Conservation (phyloP, 768 basidiomycete genomes). For the Boletus reticuloceps region DNA sequence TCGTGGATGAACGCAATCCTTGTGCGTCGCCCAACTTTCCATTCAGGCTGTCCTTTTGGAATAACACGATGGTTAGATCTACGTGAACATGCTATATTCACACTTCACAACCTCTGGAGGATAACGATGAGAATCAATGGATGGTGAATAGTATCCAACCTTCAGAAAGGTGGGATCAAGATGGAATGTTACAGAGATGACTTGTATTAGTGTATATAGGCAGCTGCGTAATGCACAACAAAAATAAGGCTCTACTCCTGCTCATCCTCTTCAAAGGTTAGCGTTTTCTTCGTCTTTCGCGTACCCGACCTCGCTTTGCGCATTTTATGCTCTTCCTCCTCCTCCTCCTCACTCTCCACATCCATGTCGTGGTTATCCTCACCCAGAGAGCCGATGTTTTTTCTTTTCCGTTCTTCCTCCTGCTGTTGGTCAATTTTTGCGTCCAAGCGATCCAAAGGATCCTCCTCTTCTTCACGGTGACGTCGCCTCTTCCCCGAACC, state of each 20-base stretch:
- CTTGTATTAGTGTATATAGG: slow-evolving; percentile 27
- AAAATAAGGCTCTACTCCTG: slow-evolving; percentile 29
- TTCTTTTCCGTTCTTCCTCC: slow-evolving; percentile 51
- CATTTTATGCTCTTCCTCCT: slow-evolving; percentile 61
- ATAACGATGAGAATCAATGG: slow-evolving; percentile 77
- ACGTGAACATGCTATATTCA: slow-evolving; percentile 88
- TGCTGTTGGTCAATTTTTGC: slow-evolving; percentile 58
- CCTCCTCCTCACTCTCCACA: slow-evolving; percentile 70
- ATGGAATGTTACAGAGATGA: slow-evolving; percentile 44
- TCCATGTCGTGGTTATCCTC: slow-evolving; percentile 56
- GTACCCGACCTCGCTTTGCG: slow-evolving; percentile 52
- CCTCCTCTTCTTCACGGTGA: slow-evolving; percentile 42
- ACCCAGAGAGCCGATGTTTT: slow-evolving; percentile 29
- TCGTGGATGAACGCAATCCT: slow-evolving; percentile 87
- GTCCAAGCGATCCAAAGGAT: slow-evolving; percentile 68
- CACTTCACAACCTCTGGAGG: slow-evolving; percentile 76
- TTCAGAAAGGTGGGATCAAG: slow-evolving; percentile 53
- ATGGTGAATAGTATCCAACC: slow-evolving; percentile 74
- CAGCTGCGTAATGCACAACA: background rate
- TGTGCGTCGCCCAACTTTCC: slow-evolving; percentile 54
- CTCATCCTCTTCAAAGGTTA: slow-evolving; percentile 60
- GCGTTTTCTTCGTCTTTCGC: slow-evolving; percentile 51
- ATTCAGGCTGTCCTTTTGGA: background rate
- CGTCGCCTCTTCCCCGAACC: slow-evolving; percentile 36
- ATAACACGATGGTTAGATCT: slow-evolving; percentile 47